phyloP scores from a whole-genome alignment of 441 rosid species.

The Aleurites moluccanus region DNA sequence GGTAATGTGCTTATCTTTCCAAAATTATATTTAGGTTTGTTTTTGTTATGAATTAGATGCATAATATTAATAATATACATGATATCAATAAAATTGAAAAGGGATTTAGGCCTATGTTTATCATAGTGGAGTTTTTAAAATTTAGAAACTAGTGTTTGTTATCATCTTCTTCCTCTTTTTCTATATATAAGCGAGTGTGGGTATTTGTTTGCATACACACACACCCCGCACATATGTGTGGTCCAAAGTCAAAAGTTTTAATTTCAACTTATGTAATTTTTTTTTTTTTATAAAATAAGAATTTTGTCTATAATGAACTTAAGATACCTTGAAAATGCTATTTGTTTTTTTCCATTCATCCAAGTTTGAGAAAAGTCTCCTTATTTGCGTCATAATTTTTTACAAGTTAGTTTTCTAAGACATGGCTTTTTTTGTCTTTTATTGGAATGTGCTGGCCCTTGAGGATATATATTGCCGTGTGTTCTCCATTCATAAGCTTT shows the following conservation, averaged over 20 bases:
- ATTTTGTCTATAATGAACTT: not conserved
- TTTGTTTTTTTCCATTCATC: not conserved
- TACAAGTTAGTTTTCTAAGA: not conserved
- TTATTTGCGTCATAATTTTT: not conserved
- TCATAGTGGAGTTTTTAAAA: not conserved
- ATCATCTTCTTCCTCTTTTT: not conserved
- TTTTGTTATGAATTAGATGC: conserved; percentile 11
- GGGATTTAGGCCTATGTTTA: conserved; percentile 2
- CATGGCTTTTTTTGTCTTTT: not conserved
- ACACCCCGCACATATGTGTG: not conserved
- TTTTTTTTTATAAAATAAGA: not conserved
- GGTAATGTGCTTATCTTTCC: conserved; percentile 46
- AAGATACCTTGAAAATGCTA: not conserved
- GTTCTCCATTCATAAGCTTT: not conserved
- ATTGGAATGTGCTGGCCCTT: not conserved
- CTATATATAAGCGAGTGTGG: not conserved
- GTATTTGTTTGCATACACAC: not conserved
- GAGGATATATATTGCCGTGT: not conserved
- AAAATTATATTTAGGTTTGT: conserved; percentile 7
- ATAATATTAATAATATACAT: conserved; percentile 8
- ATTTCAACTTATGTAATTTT: not conserved
- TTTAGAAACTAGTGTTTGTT: not conserved
- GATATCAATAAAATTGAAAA: not conserved
- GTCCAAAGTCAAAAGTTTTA: not conserved
- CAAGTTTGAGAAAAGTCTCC: not conserved